phyloP scores from a whole-genome alignment of 257 asterid species.

The Salvia rosmarinus region DNA sequence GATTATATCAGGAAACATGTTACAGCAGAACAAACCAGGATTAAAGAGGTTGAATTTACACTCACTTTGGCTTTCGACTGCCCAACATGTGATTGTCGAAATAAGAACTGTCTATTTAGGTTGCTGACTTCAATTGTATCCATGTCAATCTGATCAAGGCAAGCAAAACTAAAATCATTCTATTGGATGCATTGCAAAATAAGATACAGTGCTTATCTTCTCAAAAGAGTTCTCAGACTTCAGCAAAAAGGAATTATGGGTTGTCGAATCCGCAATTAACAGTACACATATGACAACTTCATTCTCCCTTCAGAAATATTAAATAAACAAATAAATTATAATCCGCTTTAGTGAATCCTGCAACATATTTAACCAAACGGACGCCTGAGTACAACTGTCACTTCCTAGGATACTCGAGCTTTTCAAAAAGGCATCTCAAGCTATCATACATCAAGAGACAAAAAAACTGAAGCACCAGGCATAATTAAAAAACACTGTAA shows the following conservation, averaged over 20 bases:
- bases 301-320: conserved; percentile 6
- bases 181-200: conserved; percentile 19
- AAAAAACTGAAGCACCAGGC: conserved; percentile 7
- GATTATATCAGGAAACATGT: conserved; percentile 30
- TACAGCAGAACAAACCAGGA: conserved; percentile 11
- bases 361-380: conserved; percentile 16
- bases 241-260: background rate
- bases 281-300: background rate
- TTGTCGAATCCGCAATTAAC: background rate
- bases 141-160: conserved; percentile 84
- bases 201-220: conserved; percentile 2
- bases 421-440: background rate
- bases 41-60: conserved; percentile 18
- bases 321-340: conserved; percentile 6
- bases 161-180: conserved; percentile 30
- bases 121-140: conserved; percentile 99
- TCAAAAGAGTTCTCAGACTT: background rate
- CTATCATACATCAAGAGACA: background rate
- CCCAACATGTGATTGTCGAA: conserved; percentile 95
- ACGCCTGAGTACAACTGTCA: conserved; percentile 6
- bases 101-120: conserved; percentile 93
- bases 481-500: conserved; percentile 1
- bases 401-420: background rate
- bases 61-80: conserved; percentile 96
- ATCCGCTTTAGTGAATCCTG: background rate